Evolutionary conservation across 2,329 filamentous ascomycete genomes (phyloP).

Genomic region (Rugonectria rugulosa): DNA sequence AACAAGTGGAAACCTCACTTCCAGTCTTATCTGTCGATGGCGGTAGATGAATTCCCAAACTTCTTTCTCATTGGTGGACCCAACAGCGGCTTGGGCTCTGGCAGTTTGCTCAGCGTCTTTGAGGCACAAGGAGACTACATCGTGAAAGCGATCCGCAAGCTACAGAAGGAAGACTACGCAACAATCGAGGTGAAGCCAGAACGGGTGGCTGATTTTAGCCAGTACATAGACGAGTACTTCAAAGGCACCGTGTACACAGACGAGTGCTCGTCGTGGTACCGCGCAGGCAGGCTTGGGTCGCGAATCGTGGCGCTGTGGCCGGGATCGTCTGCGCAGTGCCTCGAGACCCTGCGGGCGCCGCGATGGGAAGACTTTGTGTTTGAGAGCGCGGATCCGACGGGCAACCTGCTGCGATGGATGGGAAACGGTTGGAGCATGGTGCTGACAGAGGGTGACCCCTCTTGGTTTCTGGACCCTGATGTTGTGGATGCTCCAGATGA

Average conservation of each 20-base stretch:
- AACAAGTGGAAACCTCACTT: constrained; percentile 49
- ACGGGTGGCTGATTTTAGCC: constrained; percentile 16
- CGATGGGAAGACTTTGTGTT: constrained; percentile 22
- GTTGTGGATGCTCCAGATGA: constrained; percentile 15
- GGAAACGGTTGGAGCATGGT: constrained; percentile 20
- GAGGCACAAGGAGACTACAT: constrained; percentile 51
- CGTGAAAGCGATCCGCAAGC: constrained; percentile 32
- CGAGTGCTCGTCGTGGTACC: constrained; percentile 25
- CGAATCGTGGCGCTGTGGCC: constrained; percentile 22
- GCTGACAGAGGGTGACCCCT: constrained; percentile 15
- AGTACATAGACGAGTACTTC: constrained; percentile 26
- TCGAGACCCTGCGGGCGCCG: constrained; percentile 16
- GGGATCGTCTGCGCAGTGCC: constrained; percentile 13
- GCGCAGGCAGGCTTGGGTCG: neutral
- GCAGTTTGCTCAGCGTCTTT: constrained; percentile 55
- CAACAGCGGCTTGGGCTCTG: constrained; percentile 56
- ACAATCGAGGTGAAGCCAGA: constrained; percentile 11
- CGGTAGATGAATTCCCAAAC: constrained; percentile 58
- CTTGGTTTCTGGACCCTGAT: constrained; percentile 21
- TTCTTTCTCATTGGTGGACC: constrained; percentile 58
- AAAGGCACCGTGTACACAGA: constrained; percentile 22
- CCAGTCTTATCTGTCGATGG: constrained; percentile 54
- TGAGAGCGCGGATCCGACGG: constrained; percentile 4
- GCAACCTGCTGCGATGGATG: constrained; percentile 19
- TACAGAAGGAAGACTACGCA: constrained; percentile 34